Evolutionary conservation across 1,139 yeast genomes (phyloP).

Genomic region (Protomyces inundatus): DNA sequence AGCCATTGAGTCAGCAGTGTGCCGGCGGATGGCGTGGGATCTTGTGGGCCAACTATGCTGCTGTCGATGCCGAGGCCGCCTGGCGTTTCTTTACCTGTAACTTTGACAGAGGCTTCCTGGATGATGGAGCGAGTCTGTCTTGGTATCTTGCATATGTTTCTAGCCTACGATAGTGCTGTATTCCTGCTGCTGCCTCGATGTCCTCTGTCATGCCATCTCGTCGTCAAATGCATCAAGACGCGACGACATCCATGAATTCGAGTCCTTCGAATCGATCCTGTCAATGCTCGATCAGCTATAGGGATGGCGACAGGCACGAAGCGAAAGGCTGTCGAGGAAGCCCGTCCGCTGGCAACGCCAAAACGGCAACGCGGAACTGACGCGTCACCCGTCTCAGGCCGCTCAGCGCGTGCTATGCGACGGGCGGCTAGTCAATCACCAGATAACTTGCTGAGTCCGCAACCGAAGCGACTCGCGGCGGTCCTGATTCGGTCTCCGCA

Average conservation of each 20-base stretch:
- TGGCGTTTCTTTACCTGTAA: conserved; percentile 58
- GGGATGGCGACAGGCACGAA: background rate
- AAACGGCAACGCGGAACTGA: background rate
- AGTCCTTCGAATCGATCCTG: no score
- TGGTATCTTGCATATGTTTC: conserved; percentile 84
- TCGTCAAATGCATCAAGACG: background rate
- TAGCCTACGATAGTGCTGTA: conserved; percentile 36
- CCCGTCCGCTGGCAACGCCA: background rate
- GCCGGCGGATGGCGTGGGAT: conserved; percentile 90
- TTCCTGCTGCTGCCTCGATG: background rate
- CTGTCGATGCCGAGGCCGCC: conserved; percentile 61
- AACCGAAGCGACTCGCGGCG: background rate
- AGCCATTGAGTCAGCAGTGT: conserved; percentile 47
- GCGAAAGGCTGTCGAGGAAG: background rate
- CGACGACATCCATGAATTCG: background rate
- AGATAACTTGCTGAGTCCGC: background rate
- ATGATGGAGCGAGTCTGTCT: conserved; percentile 82
- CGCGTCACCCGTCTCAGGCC: background rate
- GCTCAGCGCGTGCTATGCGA: background rate
- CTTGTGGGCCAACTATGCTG: conserved; percentile 56
- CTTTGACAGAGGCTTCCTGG: conserved; percentile 55
- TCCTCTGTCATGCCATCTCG: background rate
- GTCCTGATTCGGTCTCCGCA: background rate
- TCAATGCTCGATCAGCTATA: background rate
- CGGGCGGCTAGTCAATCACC: background rate